These are phyloP conservation scores for Musa troglodytarum DNA, from an alignment of 176 grass and related monocot species.

Conservation along the genomic window DNA sequence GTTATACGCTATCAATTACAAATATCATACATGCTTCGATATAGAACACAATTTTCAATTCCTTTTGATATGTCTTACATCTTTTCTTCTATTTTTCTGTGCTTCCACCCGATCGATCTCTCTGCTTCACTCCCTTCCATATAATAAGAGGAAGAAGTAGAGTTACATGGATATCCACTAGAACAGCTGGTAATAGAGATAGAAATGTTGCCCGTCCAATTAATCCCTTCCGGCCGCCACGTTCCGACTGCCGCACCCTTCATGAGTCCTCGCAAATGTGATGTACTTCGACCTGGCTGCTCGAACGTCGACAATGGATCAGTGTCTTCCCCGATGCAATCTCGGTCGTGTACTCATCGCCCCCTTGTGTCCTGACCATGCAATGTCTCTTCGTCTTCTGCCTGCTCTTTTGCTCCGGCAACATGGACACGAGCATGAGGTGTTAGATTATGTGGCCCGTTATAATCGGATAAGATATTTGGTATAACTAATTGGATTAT, in stretches of 20 bases:
- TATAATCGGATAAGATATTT: too few species aligned
- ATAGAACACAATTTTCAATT: not conserved
- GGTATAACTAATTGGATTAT: too few species aligned
- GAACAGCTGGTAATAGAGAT: too few species aligned
- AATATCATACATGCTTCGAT: not conserved
- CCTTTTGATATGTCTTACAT: not conserved
- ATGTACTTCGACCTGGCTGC: conserved; percentile 34
- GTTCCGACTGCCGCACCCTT: not conserved
- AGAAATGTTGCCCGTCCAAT: too few species aligned
- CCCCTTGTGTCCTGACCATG: not conserved
- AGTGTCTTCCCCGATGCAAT: conserved; percentile 22
- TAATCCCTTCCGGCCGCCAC: too few species aligned
- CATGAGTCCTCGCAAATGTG: conserved; percentile 59
- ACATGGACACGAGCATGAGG: conserved; percentile 53
- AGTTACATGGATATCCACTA: not conserved
- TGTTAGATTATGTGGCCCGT: too few species aligned
- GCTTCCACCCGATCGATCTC: not conserved
- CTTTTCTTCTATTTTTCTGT: not conserved
- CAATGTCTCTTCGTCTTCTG: not conserved
- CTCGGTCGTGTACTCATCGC: not conserved
- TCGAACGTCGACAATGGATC: conserved; percentile 28
- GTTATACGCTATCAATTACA: too few species aligned
- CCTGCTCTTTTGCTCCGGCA: conserved; percentile 4
- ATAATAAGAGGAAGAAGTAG: too few species aligned
- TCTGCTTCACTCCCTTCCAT: not conserved